A percentile compares a stretch with the other conserved stretches of the same genome.
These are phyloP conservation scores for Xylariaceae sp. DNA, from an alignment of 2,329 filamentous ascomycete species.

Conservation along the genomic window DNA sequence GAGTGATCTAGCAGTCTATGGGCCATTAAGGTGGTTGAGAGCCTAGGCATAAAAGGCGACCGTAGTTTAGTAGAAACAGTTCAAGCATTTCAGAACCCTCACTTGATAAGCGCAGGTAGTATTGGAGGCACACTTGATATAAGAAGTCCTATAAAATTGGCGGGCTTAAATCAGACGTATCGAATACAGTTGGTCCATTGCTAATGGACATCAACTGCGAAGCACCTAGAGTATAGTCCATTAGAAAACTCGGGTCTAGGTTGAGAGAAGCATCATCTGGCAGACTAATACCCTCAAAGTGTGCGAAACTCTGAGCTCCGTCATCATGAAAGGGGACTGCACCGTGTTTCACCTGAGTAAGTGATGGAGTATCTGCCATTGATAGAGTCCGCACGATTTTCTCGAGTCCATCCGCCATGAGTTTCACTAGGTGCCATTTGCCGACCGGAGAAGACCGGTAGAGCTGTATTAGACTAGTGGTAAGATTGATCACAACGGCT, in stretches of 20 bases:
- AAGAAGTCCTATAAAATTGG: slow-evolving; percentile 23
- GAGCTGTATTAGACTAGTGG: slow-evolving; percentile 45
- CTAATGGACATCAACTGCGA: slow-evolving; percentile 24
- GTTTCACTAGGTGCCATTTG: slow-evolving; percentile 51
- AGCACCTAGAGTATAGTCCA: slow-evolving; percentile 22
- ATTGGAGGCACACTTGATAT: no score
- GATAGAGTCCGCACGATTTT: slow-evolving; percentile 42
- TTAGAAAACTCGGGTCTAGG: slow-evolving; percentile 21
- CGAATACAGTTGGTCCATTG: slow-evolving; percentile 20
- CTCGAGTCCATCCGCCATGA: slow-evolving; percentile 54
- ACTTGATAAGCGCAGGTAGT: no score
- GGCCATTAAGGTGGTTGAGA: slow-evolving; percentile 50
- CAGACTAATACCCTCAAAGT: slow-evolving; percentile 11
- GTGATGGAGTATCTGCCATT: background rate
- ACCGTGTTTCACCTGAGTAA: slow-evolving; percentile 8
- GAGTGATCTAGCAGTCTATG: slow-evolving; percentile 65
- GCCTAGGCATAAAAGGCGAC: slow-evolving; percentile 26
- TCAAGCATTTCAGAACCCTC: slow-evolving; percentile 46
- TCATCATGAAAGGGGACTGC: background rate
- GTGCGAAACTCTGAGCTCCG: background rate
- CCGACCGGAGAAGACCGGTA: slow-evolving; percentile 50
- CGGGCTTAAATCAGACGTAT: slow-evolving; percentile 25
- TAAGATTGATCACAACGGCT: slow-evolving; percentile 45
- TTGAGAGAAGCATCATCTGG: slow-evolving; percentile 4
- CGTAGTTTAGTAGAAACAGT: background rate